Conservation (phyloP, 2,329 filamentous ascomycete species). For the Mariannaea sp. region DNA sequence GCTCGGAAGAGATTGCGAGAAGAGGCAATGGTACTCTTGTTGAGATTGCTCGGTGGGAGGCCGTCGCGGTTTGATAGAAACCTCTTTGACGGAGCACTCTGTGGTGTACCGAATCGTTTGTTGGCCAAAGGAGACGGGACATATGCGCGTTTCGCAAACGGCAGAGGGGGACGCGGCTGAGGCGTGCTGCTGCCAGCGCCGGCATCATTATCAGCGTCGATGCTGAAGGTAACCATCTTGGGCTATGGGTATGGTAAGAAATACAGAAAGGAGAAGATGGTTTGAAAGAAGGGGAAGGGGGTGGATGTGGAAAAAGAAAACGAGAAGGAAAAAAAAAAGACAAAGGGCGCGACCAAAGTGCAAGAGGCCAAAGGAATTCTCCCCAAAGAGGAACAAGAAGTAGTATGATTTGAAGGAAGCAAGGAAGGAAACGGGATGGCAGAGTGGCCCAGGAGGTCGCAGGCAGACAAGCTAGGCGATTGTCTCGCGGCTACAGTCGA, state of each 20-base stretch:
- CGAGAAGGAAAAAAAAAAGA: constrained; percentile 20
- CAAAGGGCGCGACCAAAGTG: constrained; percentile 15
- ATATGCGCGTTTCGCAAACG: constrained; percentile 51
- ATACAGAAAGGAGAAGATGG: constrained; percentile 4
- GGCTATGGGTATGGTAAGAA: constrained; percentile 1
- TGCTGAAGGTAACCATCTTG: constrained; percentile 47
- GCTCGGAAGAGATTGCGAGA: constrained; percentile 50
- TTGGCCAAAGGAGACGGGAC: constrained; percentile 46
- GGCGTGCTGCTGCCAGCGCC: constrained; percentile 44
- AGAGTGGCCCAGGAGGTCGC: constrained; percentile 15
- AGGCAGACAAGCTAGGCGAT: constrained; percentile 23
- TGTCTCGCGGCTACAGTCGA: constrained; percentile 23
- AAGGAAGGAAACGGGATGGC: constrained; percentile 17
- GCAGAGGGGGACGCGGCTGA: constrained; percentile 47
- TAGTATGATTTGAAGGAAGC: constrained; percentile 10
- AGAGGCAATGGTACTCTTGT: constrained; percentile 43
- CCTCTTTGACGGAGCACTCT: constrained; percentile 45
- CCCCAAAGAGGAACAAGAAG: constrained; percentile 5
- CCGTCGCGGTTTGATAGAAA: constrained; percentile 44
- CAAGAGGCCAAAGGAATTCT: constrained; percentile 1
- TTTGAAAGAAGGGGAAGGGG: constrained; percentile 19
- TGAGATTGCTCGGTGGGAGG: constrained; percentile 43
- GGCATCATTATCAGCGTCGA: constrained; percentile 44
- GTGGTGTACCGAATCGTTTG: constrained; percentile 47
- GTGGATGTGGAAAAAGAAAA: too few species aligned